Evolutionary conservation across 2,329 filamentous ascomycete species (phyloP), one percentile per base, ranked within the genome.

Genomic region (Epichloe typhina): DNA sequence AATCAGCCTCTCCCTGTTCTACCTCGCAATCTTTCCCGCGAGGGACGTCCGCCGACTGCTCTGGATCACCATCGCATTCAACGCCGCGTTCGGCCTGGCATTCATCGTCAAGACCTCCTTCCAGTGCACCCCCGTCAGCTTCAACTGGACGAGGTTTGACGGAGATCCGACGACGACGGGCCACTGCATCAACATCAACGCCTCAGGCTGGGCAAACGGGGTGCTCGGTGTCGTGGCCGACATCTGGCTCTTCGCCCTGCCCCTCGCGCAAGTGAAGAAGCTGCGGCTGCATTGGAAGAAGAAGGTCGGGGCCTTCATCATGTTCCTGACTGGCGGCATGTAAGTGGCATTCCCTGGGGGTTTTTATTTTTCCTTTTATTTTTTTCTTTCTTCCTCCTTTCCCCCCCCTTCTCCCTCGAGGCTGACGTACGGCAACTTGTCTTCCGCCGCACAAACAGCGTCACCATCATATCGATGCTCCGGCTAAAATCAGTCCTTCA

Each of bases 1-100:
- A 53, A 60, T 72, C 19, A 69, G 72, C 4, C 64, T 77, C 33
- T 63, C 76, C 5, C 63, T 72, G 54, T 73, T 76, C 59, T 75
- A 75, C 56, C 62, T 72, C 33, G 68, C 69, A 46, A 70, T 76
- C 50, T 77, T 77, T 52, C 69, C 69, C 0, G 55, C 57, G 1
- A 55, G 40, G 2, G 50, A 45, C 6, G 63, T 73, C 31, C 63
- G 64, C 17, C 59, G 58, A n/a, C 36, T 69, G 13, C 59, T 72
- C 15, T 64, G 62, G 57, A 62, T 47, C 45, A 68, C 69, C 1
- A 53, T 72, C 31, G 57, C 53, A 17, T 61, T 71, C 53, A 64
- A 66, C 52, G 49, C 61, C 12, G n/a, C 64, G 1, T 68, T 62
- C 51, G 67, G 68, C 9, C 5, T 67, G 23, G 53, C 58, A 7